phyloP scores from a whole-genome alignment of 2,329 filamentous ascomycete genomes.

The Hortaea werneckii region DNA sequence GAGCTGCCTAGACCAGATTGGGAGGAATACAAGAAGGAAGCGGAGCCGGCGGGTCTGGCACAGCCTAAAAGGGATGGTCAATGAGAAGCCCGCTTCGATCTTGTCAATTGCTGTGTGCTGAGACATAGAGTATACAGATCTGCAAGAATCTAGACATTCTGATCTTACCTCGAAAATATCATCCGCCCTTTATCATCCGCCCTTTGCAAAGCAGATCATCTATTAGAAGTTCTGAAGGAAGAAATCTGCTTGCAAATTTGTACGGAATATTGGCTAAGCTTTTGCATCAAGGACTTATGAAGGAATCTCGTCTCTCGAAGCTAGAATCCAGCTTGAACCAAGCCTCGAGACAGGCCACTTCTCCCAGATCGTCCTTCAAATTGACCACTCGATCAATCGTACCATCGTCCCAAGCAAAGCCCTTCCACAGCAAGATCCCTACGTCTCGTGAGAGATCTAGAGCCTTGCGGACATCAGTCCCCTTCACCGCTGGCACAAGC shows the following conservation, averaged over 20 bases:
- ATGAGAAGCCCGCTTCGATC: slow-evolving; percentile 10
- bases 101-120: not conserved
- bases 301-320: not conserved
- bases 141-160: not conserved
- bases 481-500: slow-evolving; percentile 27
- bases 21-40: slow-evolving; percentile 42
- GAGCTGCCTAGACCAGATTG: slow-evolving; percentile 57
- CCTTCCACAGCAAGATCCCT: slow-evolving; percentile 51
- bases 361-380: slow-evolving; percentile 39
- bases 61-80: slow-evolving; percentile 36
- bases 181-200: too few species aligned
- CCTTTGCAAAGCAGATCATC: too few species aligned
- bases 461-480: slow-evolving; percentile 20
- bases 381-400: slow-evolving; percentile 48
- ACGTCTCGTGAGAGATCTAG: slow-evolving; percentile 40
- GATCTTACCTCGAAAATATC: too few species aligned
- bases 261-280: not conserved
- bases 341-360: slow-evolving; percentile 43
- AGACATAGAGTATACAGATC: not conserved
- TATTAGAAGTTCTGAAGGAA: too few species aligned
- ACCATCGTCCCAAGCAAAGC: slow-evolving; percentile 45
- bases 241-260: not conserved
- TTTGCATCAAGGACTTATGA: not conserved
- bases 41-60: slow-evolving; percentile 43
- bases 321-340: slow-evolving; percentile 18